A percentile compares a stretch with the other conserved stretches of the same genome.
These are phyloP conservation scores for Scedosporium apiospermum DNA, from an alignment of 2,329 filamentous ascomycete genomes.

Conservation along the genomic window DNA sequence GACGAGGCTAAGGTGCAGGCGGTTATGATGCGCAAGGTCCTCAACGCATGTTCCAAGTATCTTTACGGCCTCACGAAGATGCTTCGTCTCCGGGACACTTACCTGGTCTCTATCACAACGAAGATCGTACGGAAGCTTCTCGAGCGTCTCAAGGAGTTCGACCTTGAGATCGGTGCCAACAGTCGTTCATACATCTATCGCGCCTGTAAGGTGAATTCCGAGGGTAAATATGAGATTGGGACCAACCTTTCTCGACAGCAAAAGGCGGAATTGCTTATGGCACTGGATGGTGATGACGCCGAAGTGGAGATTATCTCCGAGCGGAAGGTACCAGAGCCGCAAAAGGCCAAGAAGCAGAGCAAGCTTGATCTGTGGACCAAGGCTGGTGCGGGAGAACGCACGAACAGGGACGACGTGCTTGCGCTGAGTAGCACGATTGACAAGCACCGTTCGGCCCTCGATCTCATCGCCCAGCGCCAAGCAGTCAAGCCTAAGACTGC, in stretches of 20 bases:
- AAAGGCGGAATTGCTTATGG: constrained; percentile 69
- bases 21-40: constrained; percentile 29
- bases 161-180: constrained; percentile 57
- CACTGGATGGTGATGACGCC: constrained; percentile 47
- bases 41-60: constrained; percentile 18
- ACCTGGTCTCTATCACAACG: constrained; percentile 73
- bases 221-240: constrained; percentile 49
- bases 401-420: constrained; percentile 37
- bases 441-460: constrained; percentile 29
- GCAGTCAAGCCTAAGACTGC: constrained; percentile 16
- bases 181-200: constrained; percentile 54
- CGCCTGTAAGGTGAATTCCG: constrained; percentile 46
- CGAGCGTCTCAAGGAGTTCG: constrained; percentile 66
- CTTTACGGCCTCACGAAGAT: constrained; percentile 63
- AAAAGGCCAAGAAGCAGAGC: constrained; percentile 41
- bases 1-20: constrained; percentile 18
- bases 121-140: constrained; percentile 78
- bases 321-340: constrained; percentile 11
- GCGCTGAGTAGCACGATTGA: constrained; percentile 37
- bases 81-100: constrained; percentile 81
- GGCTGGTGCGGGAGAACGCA: not conserved
- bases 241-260: constrained; percentile 78
- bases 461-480: constrained; percentile 31
- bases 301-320: constrained; percentile 16
- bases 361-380: constrained; percentile 35